These are phyloP conservation scores for Boletales sp. DNA, from an alignment of 768 basidiomycete genomes.

Conservation along the genomic window DNA sequence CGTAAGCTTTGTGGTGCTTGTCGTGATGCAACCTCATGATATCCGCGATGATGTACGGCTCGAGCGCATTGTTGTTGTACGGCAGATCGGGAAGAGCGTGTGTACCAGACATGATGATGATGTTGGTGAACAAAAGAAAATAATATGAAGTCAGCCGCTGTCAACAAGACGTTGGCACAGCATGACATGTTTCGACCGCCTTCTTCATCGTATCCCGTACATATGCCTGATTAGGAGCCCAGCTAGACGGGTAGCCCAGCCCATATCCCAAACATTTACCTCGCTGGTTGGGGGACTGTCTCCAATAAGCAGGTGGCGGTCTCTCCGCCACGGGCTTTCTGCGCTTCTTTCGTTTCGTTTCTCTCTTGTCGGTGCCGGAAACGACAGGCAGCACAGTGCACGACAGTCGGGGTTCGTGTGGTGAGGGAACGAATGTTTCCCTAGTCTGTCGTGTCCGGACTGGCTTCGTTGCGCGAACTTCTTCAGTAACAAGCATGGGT, in stretches of 20 bases:
- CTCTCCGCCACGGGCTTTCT: constrained; percentile 14
- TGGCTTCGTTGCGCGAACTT: constrained; percentile 4
- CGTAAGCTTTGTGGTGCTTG: constrained; percentile 96
- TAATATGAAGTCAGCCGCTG: not conserved
- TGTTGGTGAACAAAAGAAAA: not conserved
- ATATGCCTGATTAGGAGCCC: constrained; percentile 20
- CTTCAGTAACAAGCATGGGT: constrained; percentile 23
- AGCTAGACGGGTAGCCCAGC: constrained; percentile 30
- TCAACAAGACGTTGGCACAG: constrained; percentile 10
- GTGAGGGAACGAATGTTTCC: constrained; percentile 10
- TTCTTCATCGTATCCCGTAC: constrained; percentile 27
- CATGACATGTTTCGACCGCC: constrained; percentile 18
- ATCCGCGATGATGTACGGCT: constrained; percentile 84
- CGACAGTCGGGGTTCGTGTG: constrained; percentile 19
- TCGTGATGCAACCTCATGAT: constrained; percentile 95
- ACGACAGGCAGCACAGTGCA: constrained; percentile 18
- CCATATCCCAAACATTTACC: constrained; percentile 30
- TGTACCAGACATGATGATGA: constrained; percentile 35
- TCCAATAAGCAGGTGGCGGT: constrained; percentile 27
- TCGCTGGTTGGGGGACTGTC: constrained; percentile 16
- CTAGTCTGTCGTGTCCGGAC: not conserved
- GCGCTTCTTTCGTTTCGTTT: constrained; percentile 2
- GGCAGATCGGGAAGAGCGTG: constrained; percentile 72
- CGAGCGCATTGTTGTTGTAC: constrained; percentile 85
- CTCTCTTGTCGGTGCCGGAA: not conserved